Base-by-base conservation (phyloP, 495 filamentous ascomycete genomes). In the Cudoniella acicularis region DNA sequence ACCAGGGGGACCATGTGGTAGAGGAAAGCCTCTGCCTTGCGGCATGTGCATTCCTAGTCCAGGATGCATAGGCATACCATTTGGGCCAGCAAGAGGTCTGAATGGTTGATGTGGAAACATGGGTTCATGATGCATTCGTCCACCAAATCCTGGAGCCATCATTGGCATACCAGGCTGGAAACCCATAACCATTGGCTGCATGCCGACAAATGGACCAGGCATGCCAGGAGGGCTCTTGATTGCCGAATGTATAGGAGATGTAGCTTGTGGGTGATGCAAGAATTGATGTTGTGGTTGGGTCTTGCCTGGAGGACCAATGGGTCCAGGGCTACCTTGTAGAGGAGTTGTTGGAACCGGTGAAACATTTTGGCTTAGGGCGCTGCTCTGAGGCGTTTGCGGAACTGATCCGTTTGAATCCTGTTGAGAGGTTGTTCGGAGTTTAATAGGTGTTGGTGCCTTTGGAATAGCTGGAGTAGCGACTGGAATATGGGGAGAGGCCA, bases 391-490 rank as follows among this genome's bases (percentile, higher is more conserved):
- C 40, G 76, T 86, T 70, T 80, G 88, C 46, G 83, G 88, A 50
- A 88, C 89, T 9, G 83, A 89, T 43, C 72, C 80, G 67, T 82
- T 84, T 21, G 89, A 88, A 26, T 84, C 90, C 69, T 96, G 91
- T 54, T 93, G 89, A 13, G 93, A 96, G 22, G 82, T 66, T 56
- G 92, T 90, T 17, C 91, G 85, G 30, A 82, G 76, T 47, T 88
- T 87, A 57, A 81, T 85, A 13, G 91, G 89, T 21, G 90, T 92
- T 2, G 90, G 83, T 43, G 84, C 84, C 69, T 96, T 96, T 0
- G 93, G 87, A 42, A 95, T 73, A 40, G 83, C 84, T 3, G 94
- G 92, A 3, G 89, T 92, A 20, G 90, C 87, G 60, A 89, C 79
- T 25, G 86, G 72, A 36, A 92, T 77, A 66, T 88, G 88, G 13